Evolutionary conservation across 148 eudicot genomes (phyloP).

Genomic region (Rhododendron williamsianum): DNA sequence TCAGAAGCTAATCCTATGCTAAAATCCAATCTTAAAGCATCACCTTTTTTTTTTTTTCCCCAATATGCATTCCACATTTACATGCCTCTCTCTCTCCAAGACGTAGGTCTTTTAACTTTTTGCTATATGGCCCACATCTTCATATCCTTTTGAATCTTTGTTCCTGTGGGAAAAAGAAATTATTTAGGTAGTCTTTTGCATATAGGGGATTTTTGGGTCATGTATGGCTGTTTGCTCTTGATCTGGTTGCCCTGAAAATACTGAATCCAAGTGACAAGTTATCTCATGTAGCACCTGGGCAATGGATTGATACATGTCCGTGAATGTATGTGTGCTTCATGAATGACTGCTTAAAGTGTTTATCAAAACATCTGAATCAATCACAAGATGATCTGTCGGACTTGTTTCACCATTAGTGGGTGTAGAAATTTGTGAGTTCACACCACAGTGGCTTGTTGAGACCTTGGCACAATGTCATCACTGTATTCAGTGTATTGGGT

Average conservation of each 20-base stretch:
- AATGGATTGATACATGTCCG: neutral
- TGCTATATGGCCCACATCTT: neutral
- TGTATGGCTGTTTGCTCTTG: neutral
- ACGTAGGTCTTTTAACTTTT: neutral
- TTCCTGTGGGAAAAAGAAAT: neutral
- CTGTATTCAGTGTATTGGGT: neutral
- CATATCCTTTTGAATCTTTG: neutral
- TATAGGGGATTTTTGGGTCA: neutral
- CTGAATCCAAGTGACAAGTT: neutral
- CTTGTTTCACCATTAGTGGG: neutral
- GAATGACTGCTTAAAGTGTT: neutral
- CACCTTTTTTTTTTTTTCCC: neutral
- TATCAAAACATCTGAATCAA: neutral
- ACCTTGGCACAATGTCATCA: neutral
- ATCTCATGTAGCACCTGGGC: neutral
- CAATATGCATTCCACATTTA: neutral
- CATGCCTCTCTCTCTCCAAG: neutral
- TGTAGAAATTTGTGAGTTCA: neutral
- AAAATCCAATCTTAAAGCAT: neutral
- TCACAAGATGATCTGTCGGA: neutral
- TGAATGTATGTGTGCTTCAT: constrained; percentile 1
- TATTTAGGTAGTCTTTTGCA: neutral
- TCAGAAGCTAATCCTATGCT: neutral
- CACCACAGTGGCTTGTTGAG: neutral
- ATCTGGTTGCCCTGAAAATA: neutral